Base-by-base conservation (phyloP, 2,329 filamentous ascomycete species). In the Pyricularia sp. region DNA sequence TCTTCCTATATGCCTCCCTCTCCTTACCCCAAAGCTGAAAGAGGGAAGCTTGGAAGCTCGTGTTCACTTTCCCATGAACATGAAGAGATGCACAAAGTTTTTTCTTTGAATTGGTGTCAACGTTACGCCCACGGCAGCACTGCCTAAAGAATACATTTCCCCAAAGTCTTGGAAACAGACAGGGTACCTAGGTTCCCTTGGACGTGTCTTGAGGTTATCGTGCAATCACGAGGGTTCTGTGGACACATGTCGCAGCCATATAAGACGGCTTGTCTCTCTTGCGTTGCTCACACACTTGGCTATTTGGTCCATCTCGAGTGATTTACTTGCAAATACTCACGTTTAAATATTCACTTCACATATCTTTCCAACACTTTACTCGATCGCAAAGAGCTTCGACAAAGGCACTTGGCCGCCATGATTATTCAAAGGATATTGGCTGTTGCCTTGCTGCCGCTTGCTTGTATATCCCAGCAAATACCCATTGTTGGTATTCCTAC, bases 401-500 rank as follows among this genome's bases (percentile, higher is more conserved):
- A 26, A 12, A 26, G 23, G n/a, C 11, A 61, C 3, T 14, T 28
- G 14, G n/a, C 10, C 23, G 10, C 23, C 58, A 61, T 61, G 58
- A 25, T 61, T 61, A 4, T 10, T 25, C 23, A 4, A 26, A 61
- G 58, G n/a, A 61, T 65, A 25, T 11, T 65, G 25, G 28, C 63
- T 36, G 17, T n/a, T 33, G 63, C 63, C 10, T n/a, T 65, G 63
- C 59, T 30, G 50, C 64, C 42, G 28, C 67, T 67, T 0, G 68
- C 69, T 59, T 64, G 28, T 36, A 14, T 65, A 11, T 50, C 55
- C 12, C 42, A 58, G 28, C 66, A 68, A 59, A 64, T 68, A 2
- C 70, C 72, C 30, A 71, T 84, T 9, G 78, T 78, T 26, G 83
- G 83, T 66, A 76, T 77, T 63, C 72, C 73, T 23, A 75, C 74